Evolutionary conservation across 1,284 basidiomycete genomes (phyloP).

Genomic region (Ceratobasidium sp.): DNA sequence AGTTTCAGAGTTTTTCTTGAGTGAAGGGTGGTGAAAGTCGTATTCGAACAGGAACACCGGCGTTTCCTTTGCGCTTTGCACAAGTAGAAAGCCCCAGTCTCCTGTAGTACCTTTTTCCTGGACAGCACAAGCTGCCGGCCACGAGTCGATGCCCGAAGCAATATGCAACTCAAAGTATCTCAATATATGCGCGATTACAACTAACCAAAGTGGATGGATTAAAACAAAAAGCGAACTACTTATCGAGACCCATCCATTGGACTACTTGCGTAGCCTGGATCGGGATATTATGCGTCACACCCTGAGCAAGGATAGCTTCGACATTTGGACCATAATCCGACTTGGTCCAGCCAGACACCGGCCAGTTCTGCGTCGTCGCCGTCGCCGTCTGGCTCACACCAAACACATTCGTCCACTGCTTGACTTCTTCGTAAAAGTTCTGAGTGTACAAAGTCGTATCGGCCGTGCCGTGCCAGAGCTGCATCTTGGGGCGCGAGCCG

Average conservation of each 20-base stretch:
- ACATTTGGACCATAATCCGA: conserved; percentile 63
- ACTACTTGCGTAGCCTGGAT: conserved; percentile 5
- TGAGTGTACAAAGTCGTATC: conserved; percentile 66
- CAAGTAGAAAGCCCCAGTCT: too few relatives aligned
- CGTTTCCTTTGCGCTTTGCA: too few relatives aligned
- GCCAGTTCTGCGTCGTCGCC: conserved; percentile 58
- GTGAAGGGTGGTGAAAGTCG: too few relatives aligned
- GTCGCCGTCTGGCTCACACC: conserved; percentile 60
- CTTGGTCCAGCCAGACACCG: conserved; percentile 61
- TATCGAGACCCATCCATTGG: conserved; percentile 24
- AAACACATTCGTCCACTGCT: conserved; percentile 66
- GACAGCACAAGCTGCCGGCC: too few relatives aligned
- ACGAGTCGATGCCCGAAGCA: too few relatives aligned
- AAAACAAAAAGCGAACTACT: background rate
- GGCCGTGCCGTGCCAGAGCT: conserved; percentile 67
- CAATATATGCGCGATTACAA: background rate
- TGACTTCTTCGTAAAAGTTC: conserved; percentile 66
- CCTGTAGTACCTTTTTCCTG: too few relatives aligned
- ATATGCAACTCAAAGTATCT: too few relatives aligned
- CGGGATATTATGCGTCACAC: conserved; percentile 45
- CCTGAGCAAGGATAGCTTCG: conserved; percentile 61
- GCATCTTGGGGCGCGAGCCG: conserved; percentile 64
- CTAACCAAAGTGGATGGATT: background rate
- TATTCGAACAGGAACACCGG: too few relatives aligned
- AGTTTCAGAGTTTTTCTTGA: background rate